Base-by-base conservation (phyloP, 2,329 filamentous ascomycete species). In the Periconia sp. region DNA sequence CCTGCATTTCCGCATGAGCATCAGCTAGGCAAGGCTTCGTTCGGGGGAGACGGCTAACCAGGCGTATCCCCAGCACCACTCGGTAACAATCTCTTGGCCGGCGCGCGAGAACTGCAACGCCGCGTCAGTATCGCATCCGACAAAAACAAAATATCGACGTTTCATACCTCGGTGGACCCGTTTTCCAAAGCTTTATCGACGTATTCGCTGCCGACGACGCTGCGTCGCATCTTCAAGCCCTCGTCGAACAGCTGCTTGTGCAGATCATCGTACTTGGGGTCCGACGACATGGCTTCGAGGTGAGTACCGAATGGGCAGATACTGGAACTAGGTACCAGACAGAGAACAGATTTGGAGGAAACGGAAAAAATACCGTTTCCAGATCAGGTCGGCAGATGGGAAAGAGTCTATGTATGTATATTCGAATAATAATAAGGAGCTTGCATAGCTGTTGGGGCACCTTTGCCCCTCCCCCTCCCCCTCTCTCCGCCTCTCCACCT, bases 21-120 rank as follows among this genome's bases (percentile, higher is more conserved):
- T 27, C 23, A 27, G 23, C 8, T 8, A 27, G 23, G n/a, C n/a
- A 27, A 27, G 23, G 23, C n/a, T n/a, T n/a, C n/a, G n/a, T 27
- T 27, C 5, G 8, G 8, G 8, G 23, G 23, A 5, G 23, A 27
- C 23, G 23, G 23, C 43, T 31, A n/a, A 45, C 85, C 85, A 89
- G 23, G 82, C 80, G 54, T 79, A 79, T 14, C 85, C 85, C 85
- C 85, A 88, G 73, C 82, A 83, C 66, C 78, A 82, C 71, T 87
- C 85, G 0, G 85, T 87, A 1, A 86, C 80, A 37, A 86, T 76
- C 59, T 87, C 81, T 69, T 88, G 85, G 60, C 83, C 82, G 0
- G 85, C 81, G 40, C 76, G 74, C 1, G 83, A 77, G 69, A 87
- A 88, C n/a, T 37, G 33, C 3, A 11, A 6, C 33, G 15, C 23